A percentile compares a stretch with the other conserved stretches of the same genome.
Evolutionary conservation across 2,329 filamentous ascomycete species (phyloP).

Genomic region (Alternaria sp.): DNA sequence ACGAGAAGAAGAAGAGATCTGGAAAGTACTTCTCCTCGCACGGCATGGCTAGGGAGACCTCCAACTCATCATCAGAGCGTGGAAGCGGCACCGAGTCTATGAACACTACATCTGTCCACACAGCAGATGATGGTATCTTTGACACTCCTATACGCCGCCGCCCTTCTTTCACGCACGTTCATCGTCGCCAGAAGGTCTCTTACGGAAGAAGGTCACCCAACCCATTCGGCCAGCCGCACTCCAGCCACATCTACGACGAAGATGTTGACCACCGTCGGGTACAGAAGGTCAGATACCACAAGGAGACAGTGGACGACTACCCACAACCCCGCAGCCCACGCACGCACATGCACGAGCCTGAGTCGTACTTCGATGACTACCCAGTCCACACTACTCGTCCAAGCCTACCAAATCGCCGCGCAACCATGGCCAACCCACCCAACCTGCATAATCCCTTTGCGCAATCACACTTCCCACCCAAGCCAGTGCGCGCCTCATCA

Average conservation of each 20-base stretch:
- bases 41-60: constrained; percentile 21
- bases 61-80: constrained; percentile 19
- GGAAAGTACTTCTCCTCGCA: constrained; percentile 14
- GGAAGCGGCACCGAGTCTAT: constrained; percentile 32
- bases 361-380: constrained; percentile 15
- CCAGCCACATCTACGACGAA: constrained; percentile 15
- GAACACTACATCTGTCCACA: constrained; percentile 25
- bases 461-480: constrained; percentile 8
- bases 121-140: constrained; percentile 30
- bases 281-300: constrained; percentile 2
- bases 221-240: constrained; percentile 3
- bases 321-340: background rate
- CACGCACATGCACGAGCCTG: background rate
- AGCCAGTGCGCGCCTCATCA: constrained; percentile 11
- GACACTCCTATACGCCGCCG: constrained; percentile 13
- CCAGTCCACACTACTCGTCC: constrained; percentile 5
- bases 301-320: constrained; percentile 11
- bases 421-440: constrained; percentile 10
- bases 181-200: background rate
- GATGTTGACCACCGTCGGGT: constrained; percentile 3
- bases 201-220: background rate
- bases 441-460: constrained; percentile 9
- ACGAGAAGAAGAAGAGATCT: constrained; percentile 13
- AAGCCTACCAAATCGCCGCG: constrained; percentile 13
- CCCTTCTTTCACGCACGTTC: background rate